Evolutionary conservation across 108 stramenopile genomes (phyloP), one percentile per base, ranked within the genome.

Genomic region (Cyclotella baltica): DNA sequence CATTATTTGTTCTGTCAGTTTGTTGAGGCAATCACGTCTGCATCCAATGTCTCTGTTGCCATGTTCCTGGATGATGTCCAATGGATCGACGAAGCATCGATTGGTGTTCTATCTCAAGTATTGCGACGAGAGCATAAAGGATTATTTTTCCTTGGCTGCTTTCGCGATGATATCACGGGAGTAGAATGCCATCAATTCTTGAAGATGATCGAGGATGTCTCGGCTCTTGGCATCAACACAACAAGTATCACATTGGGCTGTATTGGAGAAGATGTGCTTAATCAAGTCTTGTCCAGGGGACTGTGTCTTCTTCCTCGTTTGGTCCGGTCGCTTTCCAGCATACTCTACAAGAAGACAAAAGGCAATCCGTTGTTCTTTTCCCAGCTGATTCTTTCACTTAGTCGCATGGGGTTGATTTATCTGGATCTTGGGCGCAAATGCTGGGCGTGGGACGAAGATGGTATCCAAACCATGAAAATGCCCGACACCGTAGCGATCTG

Each of bases 1-100:
- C n/a, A 22, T 9, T 64, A 78, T 37, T 38, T 78, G 38, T 51
- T 78, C 20, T 20, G 47, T 52, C 58, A 31, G 13, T 68, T 78
- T 35, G 23, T 64, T 15, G 71, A 51, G 16, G 61, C 63, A 0
- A 63, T 78, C 48, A 30, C 71, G 4, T 29, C 27, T 22, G 37
- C 13, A 23, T 63, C 53, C 0, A 23, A 15, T 0, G 34, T 15
- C 4, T 33, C 73, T 19, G 15, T 76, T 27, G 58, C 64, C 25
- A 40, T 76, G 15, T 72, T 78, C 13, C 28, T 78, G 20, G 77
- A 78, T 35, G 71, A 78, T 50, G 20, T 72, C 9, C 77, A 78
- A 36, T 78, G 77, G 77, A 38, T 57, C 3, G 77, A 78, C 23
- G n/a, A 3, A 9, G 62, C 62, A 22, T 64, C 73, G 16, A 10